Percentiles rank a stretch among this genome's conserved stretches.
phyloP scores from a whole-genome alignment of 495 filamentous ascomycete genomes.

The Podospora appendiculata region DNA sequence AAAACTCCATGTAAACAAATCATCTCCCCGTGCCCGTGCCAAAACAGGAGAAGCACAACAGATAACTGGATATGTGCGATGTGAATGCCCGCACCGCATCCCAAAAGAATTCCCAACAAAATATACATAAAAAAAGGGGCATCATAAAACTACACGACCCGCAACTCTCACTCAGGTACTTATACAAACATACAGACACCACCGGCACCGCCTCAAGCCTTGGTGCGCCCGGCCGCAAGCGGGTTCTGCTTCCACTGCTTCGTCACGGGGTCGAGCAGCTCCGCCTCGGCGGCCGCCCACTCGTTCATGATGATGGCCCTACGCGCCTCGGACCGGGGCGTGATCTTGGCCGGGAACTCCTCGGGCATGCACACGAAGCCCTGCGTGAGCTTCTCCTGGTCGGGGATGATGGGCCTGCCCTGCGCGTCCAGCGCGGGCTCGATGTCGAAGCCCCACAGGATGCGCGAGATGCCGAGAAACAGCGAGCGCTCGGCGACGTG shows the following conservation, averaged over 20 bases:
- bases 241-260: slow-evolving; percentile 21
- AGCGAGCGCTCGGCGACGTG: slow-evolving; percentile 51
- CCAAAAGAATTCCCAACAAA: no score
- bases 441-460: slow-evolving; percentile 50
- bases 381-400: slow-evolving; percentile 33
- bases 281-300: slow-evolving; percentile 27
- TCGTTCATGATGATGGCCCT: slow-evolving; percentile 21
- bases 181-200: not conserved
- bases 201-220: slow-evolving; percentile 7
- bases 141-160: no score
- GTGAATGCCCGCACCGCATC: no score
- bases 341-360: slow-evolving; percentile 28
- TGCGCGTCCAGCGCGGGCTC: slow-evolving; percentile 18
- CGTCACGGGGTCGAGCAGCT: slow-evolving; percentile 28
- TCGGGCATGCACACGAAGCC: slow-evolving; percentile 38
- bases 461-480: slow-evolving; percentile 40
- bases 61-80: no score
- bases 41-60: no score
- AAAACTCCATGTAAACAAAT: no score
- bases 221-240: slow-evolving; percentile 7
- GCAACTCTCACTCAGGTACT: no score
- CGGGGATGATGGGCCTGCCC: slow-evolving; percentile 29
- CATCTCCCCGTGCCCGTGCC: no score
- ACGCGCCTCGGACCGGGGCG: slow-evolving; percentile 20
- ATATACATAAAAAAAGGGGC: no score